phyloP scores from a whole-genome alignment of 371 early-diverging fungal genomes.

The Rhizomucor miehei region DNA sequence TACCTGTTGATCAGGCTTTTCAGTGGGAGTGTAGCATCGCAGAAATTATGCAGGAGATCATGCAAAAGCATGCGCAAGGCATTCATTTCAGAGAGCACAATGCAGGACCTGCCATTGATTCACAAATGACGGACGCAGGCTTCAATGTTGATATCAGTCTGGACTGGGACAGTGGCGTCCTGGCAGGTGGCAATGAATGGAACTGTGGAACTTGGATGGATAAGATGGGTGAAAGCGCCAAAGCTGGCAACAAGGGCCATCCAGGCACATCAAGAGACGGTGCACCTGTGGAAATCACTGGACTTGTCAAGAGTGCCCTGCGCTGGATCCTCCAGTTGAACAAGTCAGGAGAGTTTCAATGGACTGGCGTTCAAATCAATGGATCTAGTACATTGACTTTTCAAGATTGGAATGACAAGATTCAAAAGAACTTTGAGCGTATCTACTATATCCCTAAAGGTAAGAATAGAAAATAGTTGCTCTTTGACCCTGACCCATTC shows the following conservation, averaged over 20 bases:
- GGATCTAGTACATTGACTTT: conserved; percentile 47
- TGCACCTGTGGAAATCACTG: conserved; percentile 89
- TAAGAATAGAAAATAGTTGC: conserved; percentile 15
- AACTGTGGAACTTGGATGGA: conserved; percentile 99
- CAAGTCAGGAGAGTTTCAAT: conserved; percentile 40
- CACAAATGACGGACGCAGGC: conserved; percentile 88
- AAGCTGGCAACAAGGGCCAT: conserved; percentile 86
- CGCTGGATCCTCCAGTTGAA: conserved; percentile 72
- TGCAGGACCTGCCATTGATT: conserved; percentile 86
- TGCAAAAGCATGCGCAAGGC: conserved; percentile 90
- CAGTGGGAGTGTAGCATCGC: conserved; percentile 62
- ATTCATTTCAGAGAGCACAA: conserved; percentile 94
- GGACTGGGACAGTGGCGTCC: conserved; percentile 75
- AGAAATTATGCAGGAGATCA: conserved; percentile 89
- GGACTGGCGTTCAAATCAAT: conserved; percentile 26
- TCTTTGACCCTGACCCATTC: background rate
- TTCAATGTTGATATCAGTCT: conserved; percentile 79
- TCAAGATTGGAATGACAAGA: conserved; percentile 73
- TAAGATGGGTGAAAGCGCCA: conserved; percentile 95
- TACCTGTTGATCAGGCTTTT: conserved; percentile 69
- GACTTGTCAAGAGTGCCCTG: conserved; percentile 79
- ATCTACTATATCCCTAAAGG: conserved; percentile 84
- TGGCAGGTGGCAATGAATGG: conserved; percentile 85
- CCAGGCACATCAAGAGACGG: conserved; percentile 97
- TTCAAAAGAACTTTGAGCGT: conserved; percentile 84